Conservation (phyloP, 2,329 filamentous ascomycete species). For the Ascochyta viciae-villosae region DNA sequence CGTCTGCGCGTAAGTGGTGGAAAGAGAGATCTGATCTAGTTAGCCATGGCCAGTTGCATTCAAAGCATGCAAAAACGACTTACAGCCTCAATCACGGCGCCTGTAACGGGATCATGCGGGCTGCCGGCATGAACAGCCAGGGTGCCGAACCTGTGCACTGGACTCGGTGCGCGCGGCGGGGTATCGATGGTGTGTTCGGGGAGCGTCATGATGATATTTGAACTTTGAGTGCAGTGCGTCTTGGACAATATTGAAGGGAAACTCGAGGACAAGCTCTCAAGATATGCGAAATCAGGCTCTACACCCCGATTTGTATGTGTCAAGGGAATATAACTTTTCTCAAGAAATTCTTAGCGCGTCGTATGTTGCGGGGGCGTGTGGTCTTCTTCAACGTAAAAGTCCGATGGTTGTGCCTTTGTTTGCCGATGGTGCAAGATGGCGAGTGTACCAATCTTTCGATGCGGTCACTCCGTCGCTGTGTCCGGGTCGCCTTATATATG, state of each 20-base stretch:
- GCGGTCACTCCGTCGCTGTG: constrained; percentile 3
- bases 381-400: constrained; percentile 17
- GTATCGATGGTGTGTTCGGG: constrained; percentile 69
- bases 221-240: not conserved
- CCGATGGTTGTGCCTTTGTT: constrained; percentile 25
- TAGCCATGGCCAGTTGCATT: constrained; percentile 15
- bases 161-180: constrained; percentile 74
- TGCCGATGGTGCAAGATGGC: constrained; percentile 33
- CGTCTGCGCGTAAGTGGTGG: constrained; percentile 94
- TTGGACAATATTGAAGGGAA: not conserved
- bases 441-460: not conserved
- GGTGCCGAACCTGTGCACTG: constrained; percentile 85
- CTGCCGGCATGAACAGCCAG: constrained; percentile 93
- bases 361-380: constrained; percentile 21
- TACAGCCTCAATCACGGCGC: constrained; percentile 90
- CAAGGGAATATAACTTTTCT: constrained; percentile 20
- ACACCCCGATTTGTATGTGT: constrained; percentile 19
- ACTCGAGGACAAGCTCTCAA: not conserved
- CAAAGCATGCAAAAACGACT: constrained; percentile 24
- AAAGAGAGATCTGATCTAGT: constrained; percentile 77
- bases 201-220: constrained; percentile 44
- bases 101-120: constrained; percentile 87
- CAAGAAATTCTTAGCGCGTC: constrained; percentile 21
- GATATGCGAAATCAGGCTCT: constrained; percentile 9
- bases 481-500: constrained; percentile 19